phyloP scores from a whole-genome alignment of 2,329 filamentous ascomycete genomes.

The Elsinoe arachidis region DNA sequence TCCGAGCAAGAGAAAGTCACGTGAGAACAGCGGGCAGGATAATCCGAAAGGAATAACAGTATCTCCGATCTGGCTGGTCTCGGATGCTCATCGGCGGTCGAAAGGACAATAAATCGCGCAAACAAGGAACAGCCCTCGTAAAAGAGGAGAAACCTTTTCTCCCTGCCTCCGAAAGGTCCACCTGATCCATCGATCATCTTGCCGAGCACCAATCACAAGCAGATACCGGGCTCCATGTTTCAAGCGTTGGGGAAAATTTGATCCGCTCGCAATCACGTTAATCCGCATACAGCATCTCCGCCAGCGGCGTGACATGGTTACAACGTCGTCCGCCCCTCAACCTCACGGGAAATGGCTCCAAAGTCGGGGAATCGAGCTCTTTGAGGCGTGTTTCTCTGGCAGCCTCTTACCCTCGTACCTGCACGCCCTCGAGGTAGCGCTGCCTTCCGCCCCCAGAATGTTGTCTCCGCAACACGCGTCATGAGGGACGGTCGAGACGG shows the following conservation, averaged over 20 bases:
- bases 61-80: background rate
- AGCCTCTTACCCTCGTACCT: background rate
- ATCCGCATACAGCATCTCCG: constrained; percentile 1
- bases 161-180: background rate
- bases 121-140: background rate
- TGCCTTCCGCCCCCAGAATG: constrained; percentile 8
- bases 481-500: background rate
- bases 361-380: background rate
- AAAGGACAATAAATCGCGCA: background rate
- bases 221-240: background rate
- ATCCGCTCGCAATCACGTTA: background rate
- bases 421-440: background rate
- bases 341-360: background rate
- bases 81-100: too few relatives aligned
- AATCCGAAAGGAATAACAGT: background rate
- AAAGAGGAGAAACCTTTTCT: background rate
- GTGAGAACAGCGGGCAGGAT: background rate
- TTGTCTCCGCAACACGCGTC: constrained; percentile 7
- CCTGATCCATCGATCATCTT: background rate
- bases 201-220: background rate
- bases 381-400: background rate
- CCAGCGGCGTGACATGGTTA: constrained; percentile 1
- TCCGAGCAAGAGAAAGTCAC: background rate
- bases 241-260: constrained; percentile 7
- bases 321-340: constrained; percentile 1